phyloP scores from a whole-genome alignment of 371 early-diverging fungal genomes.

The Lichtheimia corymbifera region DNA sequence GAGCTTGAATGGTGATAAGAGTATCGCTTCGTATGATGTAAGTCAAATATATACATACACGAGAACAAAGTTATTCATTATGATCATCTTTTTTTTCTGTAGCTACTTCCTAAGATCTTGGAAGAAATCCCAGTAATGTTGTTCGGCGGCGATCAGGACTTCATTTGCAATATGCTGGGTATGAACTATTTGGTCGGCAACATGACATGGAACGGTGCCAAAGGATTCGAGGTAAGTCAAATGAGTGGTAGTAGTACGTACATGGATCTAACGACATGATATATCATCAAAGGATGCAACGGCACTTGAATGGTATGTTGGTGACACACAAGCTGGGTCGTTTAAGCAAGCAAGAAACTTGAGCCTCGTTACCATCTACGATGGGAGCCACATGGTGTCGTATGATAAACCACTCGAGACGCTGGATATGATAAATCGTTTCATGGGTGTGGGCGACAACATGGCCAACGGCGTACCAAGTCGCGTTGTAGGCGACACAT shows the following conservation, averaged over 20 bases:
- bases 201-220: conserved; percentile 74
- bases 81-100: not conserved
- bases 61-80: not conserved
- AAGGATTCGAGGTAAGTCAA: conserved; percentile 63
- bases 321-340: conserved; percentile 56
- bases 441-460: conserved; percentile 60
- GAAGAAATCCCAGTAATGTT: conserved; percentile 57
- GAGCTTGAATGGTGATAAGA: conserved; percentile 48
- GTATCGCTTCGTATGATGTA: conserved; percentile 49
- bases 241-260: no score
- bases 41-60: conserved; percentile 2
- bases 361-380: conserved; percentile 64
- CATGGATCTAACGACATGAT: no score
- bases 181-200: conserved; percentile 67
- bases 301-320: conserved; percentile 55
- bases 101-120: conserved; percentile 58
- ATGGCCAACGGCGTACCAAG: conserved; percentile 23
- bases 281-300: conserved; percentile 14
- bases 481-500: no score
- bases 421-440: conserved; percentile 76
- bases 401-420: conserved; percentile 69
- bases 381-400: conserved; percentile 85
- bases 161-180: conserved; percentile 82
- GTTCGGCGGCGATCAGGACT: conserved; percentile 76
- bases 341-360: conserved; percentile 67